These are phyloP conservation scores for Fonsecaea pedrosoi DNA, from an alignment of 2,329 filamentous ascomycete genomes.

Conservation along the genomic window DNA sequence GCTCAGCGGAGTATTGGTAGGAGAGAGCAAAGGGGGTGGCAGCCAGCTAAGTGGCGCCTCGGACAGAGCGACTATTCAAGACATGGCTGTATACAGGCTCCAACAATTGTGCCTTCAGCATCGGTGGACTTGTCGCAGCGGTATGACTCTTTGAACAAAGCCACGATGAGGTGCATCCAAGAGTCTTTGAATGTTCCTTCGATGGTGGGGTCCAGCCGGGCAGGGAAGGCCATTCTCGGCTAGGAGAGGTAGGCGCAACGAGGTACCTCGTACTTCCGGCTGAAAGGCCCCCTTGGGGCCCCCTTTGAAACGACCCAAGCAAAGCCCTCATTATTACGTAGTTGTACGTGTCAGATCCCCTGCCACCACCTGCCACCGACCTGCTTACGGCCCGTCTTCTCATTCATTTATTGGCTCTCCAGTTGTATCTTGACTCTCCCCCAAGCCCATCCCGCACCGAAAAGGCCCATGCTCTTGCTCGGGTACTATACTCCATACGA, in stretches of 20 bases:
- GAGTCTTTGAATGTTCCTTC: constrained; percentile 18
- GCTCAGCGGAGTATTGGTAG: background rate
- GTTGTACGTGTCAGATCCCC: background rate
- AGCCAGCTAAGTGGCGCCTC: constrained; percentile 41
- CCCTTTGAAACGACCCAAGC: constrained; percentile 1
- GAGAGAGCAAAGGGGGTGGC: constrained; percentile 22
- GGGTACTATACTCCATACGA: background rate
- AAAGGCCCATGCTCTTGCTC: background rate
- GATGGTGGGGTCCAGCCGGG: constrained; percentile 21
- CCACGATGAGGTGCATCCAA: constrained; percentile 17
- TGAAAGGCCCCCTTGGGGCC: background rate
- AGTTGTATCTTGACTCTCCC: background rate
- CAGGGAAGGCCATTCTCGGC: constrained; percentile 16
- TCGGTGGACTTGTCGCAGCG: constrained; percentile 9
- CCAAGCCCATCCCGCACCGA: background rate
- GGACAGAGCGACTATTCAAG: constrained; percentile 26
- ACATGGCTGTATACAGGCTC: constrained; percentile 32
- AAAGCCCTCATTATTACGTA: constrained; percentile 7
- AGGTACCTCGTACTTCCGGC: constrained; percentile 1
- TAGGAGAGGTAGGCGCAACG: constrained; percentile 7
- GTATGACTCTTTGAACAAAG: constrained; percentile 7
- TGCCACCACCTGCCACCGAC: background rate
- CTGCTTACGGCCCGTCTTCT: constrained; percentile 1
- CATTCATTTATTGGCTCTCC: background rate
- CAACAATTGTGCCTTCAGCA: constrained; percentile 22